phyloP scores from a whole-genome alignment of 2,329 filamentous ascomycete genomes.

The Diaporthe amygdali region DNA sequence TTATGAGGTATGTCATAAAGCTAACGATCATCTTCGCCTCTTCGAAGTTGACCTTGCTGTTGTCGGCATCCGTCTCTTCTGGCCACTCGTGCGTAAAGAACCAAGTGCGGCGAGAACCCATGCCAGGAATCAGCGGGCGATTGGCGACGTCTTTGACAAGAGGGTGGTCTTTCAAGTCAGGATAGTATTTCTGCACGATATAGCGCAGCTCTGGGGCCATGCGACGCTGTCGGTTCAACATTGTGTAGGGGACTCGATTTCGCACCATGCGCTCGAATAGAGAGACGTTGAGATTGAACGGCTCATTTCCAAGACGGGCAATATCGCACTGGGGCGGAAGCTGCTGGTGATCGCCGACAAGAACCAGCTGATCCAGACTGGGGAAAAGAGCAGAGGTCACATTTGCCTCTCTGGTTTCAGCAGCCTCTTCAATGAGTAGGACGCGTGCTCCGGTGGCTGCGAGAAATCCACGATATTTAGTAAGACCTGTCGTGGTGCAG shows the following conservation, averaged over 20 bases:
- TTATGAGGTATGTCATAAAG: constrained; percentile 74
- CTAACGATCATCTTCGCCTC: constrained; percentile 80
- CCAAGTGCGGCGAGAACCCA: constrained; percentile 41
- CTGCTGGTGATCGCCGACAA: constrained; percentile 82
- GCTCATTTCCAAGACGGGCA: constrained; percentile 59
- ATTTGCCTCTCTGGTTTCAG: constrained; percentile 73
- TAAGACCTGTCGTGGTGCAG: constrained; percentile 79
- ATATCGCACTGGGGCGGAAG: constrained; percentile 73
- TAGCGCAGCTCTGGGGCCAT: constrained; percentile 53
- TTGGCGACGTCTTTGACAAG: constrained; percentile 39
- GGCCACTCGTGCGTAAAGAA: constrained; percentile 60
- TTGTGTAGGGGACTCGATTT: constrained; percentile 66
- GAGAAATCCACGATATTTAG: constrained; percentile 78
- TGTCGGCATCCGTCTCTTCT: constrained; percentile 67
- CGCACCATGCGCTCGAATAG: constrained; percentile 81
- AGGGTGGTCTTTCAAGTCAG: constrained; percentile 48
- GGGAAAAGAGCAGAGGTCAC: constrained; percentile 57
- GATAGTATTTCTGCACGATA: constrained; percentile 55
- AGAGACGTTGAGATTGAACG: constrained; percentile 73
- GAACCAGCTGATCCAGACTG: constrained; percentile 57
- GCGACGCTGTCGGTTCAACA: constrained; percentile 70
- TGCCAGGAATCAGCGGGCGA: constrained; percentile 50
- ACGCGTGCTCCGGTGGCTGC: constrained; percentile 69
- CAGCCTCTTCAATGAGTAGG: constrained; percentile 80
- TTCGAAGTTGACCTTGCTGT: constrained; percentile 70